These are phyloP conservation scores for Fusarium sp. DNA, from an alignment of 2,329 filamentous ascomycete species.

Conservation along the genomic window DNA sequence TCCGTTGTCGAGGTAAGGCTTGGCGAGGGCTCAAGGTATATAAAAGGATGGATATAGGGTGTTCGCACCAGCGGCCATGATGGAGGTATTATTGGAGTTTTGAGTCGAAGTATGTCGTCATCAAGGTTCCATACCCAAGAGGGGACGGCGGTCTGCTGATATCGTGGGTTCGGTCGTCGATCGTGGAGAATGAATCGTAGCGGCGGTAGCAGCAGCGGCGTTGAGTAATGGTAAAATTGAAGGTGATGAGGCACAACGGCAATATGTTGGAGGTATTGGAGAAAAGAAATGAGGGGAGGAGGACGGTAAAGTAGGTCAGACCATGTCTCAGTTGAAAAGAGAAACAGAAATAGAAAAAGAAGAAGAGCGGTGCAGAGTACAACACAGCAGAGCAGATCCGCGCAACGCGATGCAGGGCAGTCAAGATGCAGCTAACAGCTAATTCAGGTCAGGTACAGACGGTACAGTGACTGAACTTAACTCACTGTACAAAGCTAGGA, in stretches of 20 bases:
- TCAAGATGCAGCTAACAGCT: conserved; percentile 28
- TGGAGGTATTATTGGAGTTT: conserved; percentile 31
- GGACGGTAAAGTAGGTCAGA: conserved; percentile 7
- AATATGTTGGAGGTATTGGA: background rate
- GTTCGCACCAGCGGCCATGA: conserved; percentile 44
- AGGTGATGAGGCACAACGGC: background rate
- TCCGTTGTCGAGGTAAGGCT: background rate
- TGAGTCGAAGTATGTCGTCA: conserved; percentile 33
- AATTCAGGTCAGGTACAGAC: conserved; percentile 14
- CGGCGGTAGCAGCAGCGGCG: background rate
- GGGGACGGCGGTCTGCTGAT: conserved; percentile 20
- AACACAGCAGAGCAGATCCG: background rate
- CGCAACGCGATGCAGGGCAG: conserved; percentile 3
- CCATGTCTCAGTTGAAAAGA: conserved; percentile 12
- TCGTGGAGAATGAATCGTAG: conserved; percentile 19
- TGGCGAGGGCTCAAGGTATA: conserved; percentile 2
- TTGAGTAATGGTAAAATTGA: background rate
- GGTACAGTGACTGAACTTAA: background rate
- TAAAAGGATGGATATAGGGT: conserved; percentile 5
- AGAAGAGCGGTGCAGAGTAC: conserved; percentile 12
- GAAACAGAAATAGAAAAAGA: background rate
- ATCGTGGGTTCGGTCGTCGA: conserved; percentile 20
- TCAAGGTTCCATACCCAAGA: conserved; percentile 36
- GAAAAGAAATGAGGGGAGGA: conserved; percentile 10
- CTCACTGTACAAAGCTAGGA: conserved; percentile 15